Conservation (phyloP, 2,329 filamentous ascomycete species). For the Salinomyces thailandicus region DNA sequence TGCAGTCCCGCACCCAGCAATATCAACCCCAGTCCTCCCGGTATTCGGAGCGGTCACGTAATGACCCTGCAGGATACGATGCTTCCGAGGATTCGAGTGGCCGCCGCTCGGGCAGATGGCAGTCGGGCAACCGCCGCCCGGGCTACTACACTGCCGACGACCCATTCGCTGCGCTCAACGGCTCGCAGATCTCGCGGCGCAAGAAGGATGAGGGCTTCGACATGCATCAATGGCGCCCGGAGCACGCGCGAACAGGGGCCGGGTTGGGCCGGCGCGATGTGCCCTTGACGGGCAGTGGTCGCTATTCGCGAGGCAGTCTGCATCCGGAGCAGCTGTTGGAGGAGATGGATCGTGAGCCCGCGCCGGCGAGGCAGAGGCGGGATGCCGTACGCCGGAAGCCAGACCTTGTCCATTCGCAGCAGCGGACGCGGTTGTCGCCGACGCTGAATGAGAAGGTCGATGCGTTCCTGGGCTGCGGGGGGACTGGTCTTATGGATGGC, state of each 20-base stretch:
- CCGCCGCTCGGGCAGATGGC: neutral
- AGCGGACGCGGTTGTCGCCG: neutral
- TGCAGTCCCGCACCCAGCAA: no score
- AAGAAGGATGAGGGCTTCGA: neutral
- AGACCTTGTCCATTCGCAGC: neutral
- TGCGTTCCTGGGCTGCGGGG: constrained; percentile 1
- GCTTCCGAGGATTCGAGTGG: no score
- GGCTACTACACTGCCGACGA: neutral
- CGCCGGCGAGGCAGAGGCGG: neutral
- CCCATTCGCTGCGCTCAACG: neutral
- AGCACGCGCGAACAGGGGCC: neutral
- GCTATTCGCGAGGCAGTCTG: constrained; percentile 1
- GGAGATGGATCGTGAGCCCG: neutral
- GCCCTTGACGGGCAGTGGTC: constrained; percentile 1
- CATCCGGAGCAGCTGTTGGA: neutral
- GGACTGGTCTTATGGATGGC: neutral
- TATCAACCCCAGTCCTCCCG: no score
- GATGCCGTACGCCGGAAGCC: neutral
- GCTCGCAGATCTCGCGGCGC: neutral
- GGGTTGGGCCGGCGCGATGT: neutral
- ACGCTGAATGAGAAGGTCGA: neutral
- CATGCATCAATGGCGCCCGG: neutral
- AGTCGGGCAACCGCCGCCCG: no score
- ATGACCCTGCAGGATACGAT: no score
- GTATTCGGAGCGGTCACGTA: no score